Evolutionary conservation across 495 filamentous ascomycete genomes (phyloP), one percentile per base, ranked within the genome.

Genomic region (Aeminium ludgeri): DNA sequence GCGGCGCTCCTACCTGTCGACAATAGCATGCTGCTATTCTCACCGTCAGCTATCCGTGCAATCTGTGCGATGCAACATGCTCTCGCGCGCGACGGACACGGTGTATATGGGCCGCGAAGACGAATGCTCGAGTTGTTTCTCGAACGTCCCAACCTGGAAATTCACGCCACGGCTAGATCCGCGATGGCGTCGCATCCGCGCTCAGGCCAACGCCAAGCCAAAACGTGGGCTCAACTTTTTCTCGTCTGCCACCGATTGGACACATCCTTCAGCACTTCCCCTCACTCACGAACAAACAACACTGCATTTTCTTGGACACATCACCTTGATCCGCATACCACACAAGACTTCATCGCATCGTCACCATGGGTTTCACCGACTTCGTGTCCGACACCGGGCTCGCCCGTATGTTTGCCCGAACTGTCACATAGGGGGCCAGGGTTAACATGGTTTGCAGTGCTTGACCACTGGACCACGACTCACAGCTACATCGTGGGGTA

Each of bases 401-500:
- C 43, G 72, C 81, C 59, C 60, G 86, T 93, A 76, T 57, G 82
- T 47, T 34, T 44, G 31, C 38, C 28, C 29, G 16, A 29, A 11
- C 34, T 5, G 12, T 43, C 51, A 46, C 49, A 35, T 13, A 32
- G 20, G 20, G 16, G 10, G 36, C 34, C 48, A 52, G 13, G 58
- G 40, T 30, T 63, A 53, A 64, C 57, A 55, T 44, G 62, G 47
- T 60, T 48, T 55, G 52, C 63, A 94, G 86, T 89, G 59, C 80
- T 94, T 59, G 82, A 95, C 74, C 77, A 72, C 70, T 96, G 74
- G 78, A 68, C 93, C 57, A 74, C 74, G 50, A 84, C 80, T 53
- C 78, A 86, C 54, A 89, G 81, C 66, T 97, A 97, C 72, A 75
- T 97, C 56, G 70, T 78, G 65, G 86, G 86, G 86, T 93, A 80